Evolutionary conservation across 495 filamentous ascomycete species (phyloP), one percentile per base, ranked within the genome.

Genomic region (Elasticomyces elasticus): DNA sequence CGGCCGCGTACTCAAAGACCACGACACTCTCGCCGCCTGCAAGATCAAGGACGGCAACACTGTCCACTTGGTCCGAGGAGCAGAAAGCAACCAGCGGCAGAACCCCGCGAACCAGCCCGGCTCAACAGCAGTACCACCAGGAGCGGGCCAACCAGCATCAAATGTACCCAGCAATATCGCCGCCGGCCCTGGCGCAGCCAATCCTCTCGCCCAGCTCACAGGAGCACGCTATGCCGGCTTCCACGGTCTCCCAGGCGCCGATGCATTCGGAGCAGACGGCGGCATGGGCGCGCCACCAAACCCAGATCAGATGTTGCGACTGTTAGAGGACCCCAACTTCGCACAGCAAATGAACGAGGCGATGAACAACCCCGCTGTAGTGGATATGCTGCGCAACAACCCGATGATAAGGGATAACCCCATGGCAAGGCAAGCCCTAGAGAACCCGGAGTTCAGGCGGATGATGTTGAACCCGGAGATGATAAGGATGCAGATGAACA

Each of bases 41-140:
- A 99, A 95, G 72, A 87, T 99, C 69, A 94, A 96, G 71, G 79
- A 87, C 52, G 85, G 87, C n/a, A 88, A 96, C 64, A 96, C 92
- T 9, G 80, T 97, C 55, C 94, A 99, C 68, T 76, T 99, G 63
- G 94, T 99, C 51, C 95, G 94, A 69, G 87, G 87, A 61, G 94
- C 94, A 27, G 84, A 83, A 23, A 97, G 91, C 75, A 96, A 95
- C 66, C 78, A 82, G 52, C 76, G 82, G 17, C 78, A 84, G 54
- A 79, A 78, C 46, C 75, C 80, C 13, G 67, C 80, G 25, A 71
- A 74, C 30, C 73, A 75, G 56, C 62, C 68, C 51, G 64, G 67
- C 26, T 65, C 77, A 12, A 64, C 79, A 12, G 63, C 78, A 11
- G 60, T 78, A 15, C 67, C 79, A 13, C 73, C 77, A 9, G 67